Conservation (phyloP, 1,139 yeast genomes). For the Meyerozyma sp. region DNA sequence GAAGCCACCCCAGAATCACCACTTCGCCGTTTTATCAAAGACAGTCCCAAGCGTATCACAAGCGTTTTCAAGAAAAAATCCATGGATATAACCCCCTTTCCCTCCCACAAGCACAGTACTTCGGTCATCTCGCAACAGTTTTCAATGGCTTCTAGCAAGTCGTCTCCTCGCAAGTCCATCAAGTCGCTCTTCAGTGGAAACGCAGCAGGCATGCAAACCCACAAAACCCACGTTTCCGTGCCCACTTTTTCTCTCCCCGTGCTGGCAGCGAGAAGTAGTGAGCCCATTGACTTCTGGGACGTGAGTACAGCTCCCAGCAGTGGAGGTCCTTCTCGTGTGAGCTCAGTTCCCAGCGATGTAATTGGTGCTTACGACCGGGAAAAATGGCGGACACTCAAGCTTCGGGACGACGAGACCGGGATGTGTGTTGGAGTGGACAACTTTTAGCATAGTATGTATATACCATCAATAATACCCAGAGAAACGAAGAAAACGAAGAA, state of each 20-base stretch:
- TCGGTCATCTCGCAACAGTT: slow-evolving; percentile 26
- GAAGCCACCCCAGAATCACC: slow-evolving; percentile 17
- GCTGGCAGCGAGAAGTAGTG: slow-evolving; percentile 4
- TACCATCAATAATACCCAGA: not conserved
- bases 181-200: slow-evolving; percentile 14
- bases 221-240: not conserved
- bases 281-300: slow-evolving; percentile 32
- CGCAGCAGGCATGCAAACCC: slow-evolving; percentile 1
- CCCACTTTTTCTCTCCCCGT: not conserved
- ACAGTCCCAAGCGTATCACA: slow-evolving; percentile 29
- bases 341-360: slow-evolving; percentile 51
- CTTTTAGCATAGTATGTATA: too few species aligned
- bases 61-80: slow-evolving; percentile 21
- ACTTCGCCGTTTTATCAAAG: slow-evolving; percentile 27
- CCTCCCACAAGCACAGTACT: slow-evolving; percentile 19
- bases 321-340: slow-evolving; percentile 5
- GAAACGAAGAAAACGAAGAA: too few species aligned
- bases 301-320: slow-evolving; percentile 20
- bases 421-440: too few species aligned
- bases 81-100: slow-evolving; percentile 10
- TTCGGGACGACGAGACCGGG: not conserved
- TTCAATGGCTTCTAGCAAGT: slow-evolving; percentile 23
- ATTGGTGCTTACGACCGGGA: slow-evolving; percentile 63
- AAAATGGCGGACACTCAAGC: slow-evolving; percentile 53
- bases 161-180: slow-evolving; percentile 29